Base-by-base conservation (phyloP, 441 rosid species). In the Bruguiera hainesii region DNA sequence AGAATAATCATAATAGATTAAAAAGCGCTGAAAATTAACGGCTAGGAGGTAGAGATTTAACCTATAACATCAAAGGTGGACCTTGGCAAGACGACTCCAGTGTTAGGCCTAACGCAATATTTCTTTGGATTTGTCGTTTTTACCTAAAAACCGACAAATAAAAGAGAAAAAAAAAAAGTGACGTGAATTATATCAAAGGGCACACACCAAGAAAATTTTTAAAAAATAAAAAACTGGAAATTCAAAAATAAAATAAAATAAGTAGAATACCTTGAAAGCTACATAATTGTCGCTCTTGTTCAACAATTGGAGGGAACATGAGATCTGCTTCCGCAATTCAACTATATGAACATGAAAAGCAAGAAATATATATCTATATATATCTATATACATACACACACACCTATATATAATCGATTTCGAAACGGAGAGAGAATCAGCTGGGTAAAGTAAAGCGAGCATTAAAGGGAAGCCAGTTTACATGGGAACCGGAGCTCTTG, bases 311-410 rank as follows among this genome's bases (percentile, higher is more conserved):
- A 90, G 89, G 70, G 91, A 83, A 73, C 87, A 82, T 20, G 86
- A 83, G 90, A 87, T 88, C 89, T 87, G 95, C 85, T 85, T 88
- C 87, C 65, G 83, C 88, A 88, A 78, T 79, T 90, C 95, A 82
- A 88, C 95, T 90, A 60, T 25, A 29, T 30, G 61, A 49, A 69
- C 0, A 21, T 26, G 5, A 37, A 46, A 66, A 52, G 30, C 10
- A 30, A 50, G 4, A 37, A 60, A 18, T 58, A 51, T 26, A 26
- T 26, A 26, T 26, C 1, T 26, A 2, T 26, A 26, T 26, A 0
- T 26, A 26, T 26, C 1, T 26, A 26, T 0, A 26, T 26, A 26
- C 26, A 26, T 0, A 26, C 26, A 26, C 23, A 23, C 23, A 23
- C 23, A 23, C 0, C 0, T 23, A 23, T 23, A 23, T 23, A 52